Evolutionary conservation across 164 flowering plant genomes (phyloP).

Genomic region (Vitis amurensis): DNA sequence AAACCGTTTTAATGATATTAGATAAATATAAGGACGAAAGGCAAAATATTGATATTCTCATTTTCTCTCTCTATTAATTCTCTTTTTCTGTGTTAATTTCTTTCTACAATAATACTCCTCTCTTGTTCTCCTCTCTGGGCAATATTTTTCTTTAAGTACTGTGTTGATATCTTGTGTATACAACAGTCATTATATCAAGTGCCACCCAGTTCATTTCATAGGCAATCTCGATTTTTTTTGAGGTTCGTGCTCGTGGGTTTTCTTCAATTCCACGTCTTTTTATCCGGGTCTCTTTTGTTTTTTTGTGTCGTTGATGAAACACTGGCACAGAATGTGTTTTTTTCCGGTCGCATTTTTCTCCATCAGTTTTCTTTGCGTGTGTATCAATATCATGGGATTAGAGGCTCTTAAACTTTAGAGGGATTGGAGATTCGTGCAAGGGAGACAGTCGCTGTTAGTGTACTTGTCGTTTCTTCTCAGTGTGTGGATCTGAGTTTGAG

Average conservation of each 20-base stretch:
- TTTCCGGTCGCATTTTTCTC: not conserved
- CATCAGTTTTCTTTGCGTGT: not conserved
- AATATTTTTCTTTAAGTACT: too few relatives aligned
- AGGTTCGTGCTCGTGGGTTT: constrained; percentile 13
- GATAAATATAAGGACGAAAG: too few relatives aligned
- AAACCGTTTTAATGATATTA: too few relatives aligned
- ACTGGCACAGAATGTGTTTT: not conserved
- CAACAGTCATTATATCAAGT: too few relatives aligned
- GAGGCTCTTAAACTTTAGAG: not conserved
- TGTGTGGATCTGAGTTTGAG: constrained; percentile 7
- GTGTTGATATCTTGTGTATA: too few relatives aligned
- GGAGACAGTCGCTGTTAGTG: not conserved
- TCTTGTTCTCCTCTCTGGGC: too few relatives aligned
- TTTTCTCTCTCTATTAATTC: too few relatives aligned
- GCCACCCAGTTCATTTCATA: not conserved
- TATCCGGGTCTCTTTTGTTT: not conserved
- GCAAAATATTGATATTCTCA: too few relatives aligned
- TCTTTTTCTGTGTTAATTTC: too few relatives aligned
- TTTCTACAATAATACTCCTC: too few relatives aligned
- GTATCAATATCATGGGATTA: not conserved
- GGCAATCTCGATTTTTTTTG: not conserved
- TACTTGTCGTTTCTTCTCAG: not conserved
- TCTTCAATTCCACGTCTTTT: constrained; percentile 6
- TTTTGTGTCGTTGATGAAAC: not conserved
- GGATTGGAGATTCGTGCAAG: constrained; percentile 2